Base-by-base conservation (phyloP, 177 flowering plant genomes). In the Vitis hybrid region DNA sequence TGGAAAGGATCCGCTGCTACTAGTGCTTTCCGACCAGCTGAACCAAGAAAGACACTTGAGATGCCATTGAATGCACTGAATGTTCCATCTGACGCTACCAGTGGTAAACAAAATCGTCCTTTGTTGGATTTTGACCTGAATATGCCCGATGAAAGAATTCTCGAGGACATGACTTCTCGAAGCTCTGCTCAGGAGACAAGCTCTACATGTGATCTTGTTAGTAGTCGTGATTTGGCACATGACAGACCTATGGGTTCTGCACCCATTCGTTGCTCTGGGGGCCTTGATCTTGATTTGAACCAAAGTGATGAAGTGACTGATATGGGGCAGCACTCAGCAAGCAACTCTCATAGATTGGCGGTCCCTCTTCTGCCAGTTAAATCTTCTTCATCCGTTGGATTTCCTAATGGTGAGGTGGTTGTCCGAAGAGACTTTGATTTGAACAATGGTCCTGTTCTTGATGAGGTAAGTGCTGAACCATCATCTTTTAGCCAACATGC, bases 1-100 rank as follows among this genome's bases (percentile, higher is more conserved):
- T 92, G 97, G 97, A 90, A 86, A 72, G 97, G 97, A 40, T 90
- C 95, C 32, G 97, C 97, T 48, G 95, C 95, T 14, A 92, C 95
- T 3, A 92, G 97, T 85, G 97, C 97, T 2, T 92, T 92, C 67
- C 85, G 95, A 27, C 91, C 86, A 12, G 97, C 97, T 70, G 97
- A 91, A 78, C 97, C 97, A 1, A 77, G 95, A 69, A 92, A 80
- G 68, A 52, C 70, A 59, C 30, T 76, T 18, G 92, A 92, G 55
- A 75, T 75, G 75, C 79, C 79, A 12, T 56, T 79, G 5, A 60
- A 67, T 61, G 18, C 81, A 13, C 57, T 70, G 58, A 79, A 68
- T 46, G 56, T 52, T 64, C 35, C 61, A 56, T 17, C 77, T 69
- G 89, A 82, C 77, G 66, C 50, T 19, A 50, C 82, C 70, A n/a